These are phyloP conservation scores for Nepenthes mirabilis DNA, from an alignment of 148 eudicot genomes.

Conservation along the genomic window DNA sequence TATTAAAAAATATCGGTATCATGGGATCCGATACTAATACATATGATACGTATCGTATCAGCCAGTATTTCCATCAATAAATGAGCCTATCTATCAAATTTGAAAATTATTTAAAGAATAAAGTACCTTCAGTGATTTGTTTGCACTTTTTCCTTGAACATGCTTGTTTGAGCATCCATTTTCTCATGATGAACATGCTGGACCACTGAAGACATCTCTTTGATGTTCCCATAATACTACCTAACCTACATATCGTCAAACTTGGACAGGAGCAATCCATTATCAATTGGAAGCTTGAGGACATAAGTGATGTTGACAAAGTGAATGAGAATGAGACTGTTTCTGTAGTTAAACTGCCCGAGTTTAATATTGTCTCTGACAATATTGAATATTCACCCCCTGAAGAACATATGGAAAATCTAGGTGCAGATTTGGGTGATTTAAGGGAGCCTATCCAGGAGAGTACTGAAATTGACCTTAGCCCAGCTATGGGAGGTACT, in stretches of 20 bases:
- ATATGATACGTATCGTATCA: no score
- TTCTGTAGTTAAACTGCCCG: slow-evolving; percentile 17
- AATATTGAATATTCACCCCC: slow-evolving; percentile 7
- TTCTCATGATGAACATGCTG: neutral
- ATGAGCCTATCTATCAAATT: no score
- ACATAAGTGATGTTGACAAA: slow-evolving; percentile 13
- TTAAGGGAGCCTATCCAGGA: slow-evolving; percentile 2
- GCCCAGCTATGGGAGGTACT: slow-evolving; percentile 3
- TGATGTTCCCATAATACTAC: neutral
- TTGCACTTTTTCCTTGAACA: no score
- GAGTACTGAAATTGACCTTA: neutral
- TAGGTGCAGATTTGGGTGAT: slow-evolving; percentile 11
- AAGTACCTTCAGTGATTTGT: no score
- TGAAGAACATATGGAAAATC: slow-evolving; percentile 6
- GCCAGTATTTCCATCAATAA: no score
- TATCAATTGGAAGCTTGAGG: slow-evolving; percentile 15
- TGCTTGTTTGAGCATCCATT: no score
- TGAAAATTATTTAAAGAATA: no score
- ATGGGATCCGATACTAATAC: no score
- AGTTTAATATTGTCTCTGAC: slow-evolving; percentile 6
- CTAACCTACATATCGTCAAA: neutral
- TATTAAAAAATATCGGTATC: no score
- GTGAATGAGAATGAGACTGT: slow-evolving; percentile 8
- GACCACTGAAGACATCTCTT: slow-evolving; percentile 1
- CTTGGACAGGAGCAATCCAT: slow-evolving; percentile 22